A percentile compares a stretch with the other conserved stretches of the same genome.
Evolutionary conservation across 192 early-diverging fungal species (phyloP).

Genomic region (Podila epicladia): DNA sequence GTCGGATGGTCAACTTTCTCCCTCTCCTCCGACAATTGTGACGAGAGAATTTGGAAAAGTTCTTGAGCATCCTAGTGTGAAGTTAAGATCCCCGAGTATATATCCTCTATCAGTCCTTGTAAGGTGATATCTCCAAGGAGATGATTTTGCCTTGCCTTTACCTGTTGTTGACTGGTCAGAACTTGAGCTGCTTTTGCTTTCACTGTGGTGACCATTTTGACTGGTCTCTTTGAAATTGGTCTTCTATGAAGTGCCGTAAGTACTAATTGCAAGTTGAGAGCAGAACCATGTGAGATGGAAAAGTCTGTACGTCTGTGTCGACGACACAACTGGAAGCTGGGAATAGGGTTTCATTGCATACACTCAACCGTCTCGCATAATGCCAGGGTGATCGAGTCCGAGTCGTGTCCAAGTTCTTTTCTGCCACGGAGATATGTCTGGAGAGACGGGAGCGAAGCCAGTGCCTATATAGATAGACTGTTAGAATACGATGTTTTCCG

Average conservation of each 20-base stretch:
- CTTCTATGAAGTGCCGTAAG: constrained; percentile 40
- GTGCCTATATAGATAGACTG: constrained; percentile 3
- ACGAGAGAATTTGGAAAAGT: constrained; percentile 64
- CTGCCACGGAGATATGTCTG: constrained; percentile 17
- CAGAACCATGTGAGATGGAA: constrained; percentile 8
- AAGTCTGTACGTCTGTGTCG: not conserved
- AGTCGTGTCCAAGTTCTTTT: constrained; percentile 27
- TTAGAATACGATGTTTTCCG: not conserved
- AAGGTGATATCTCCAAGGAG: not conserved
- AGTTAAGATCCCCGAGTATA: not conserved
- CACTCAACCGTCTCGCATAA: constrained; percentile 46
- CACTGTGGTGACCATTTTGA: constrained; percentile 55
- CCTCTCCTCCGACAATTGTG: constrained; percentile 37
- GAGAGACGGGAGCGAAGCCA: constrained; percentile 37
- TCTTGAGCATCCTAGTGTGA: constrained; percentile 64
- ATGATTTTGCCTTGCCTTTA: not conserved
- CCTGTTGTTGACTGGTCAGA: constrained; percentile 62
- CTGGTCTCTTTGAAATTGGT: constrained; percentile 52
- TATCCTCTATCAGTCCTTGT: not conserved
- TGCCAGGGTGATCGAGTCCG: constrained; percentile 29
- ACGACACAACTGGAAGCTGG: not conserved
- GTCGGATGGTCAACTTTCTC: constrained; percentile 33
- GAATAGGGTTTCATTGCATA: constrained; percentile 18
- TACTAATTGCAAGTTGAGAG: constrained; percentile 20
- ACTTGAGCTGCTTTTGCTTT: constrained; percentile 64